Evolutionary conservation across 1,284 basidiomycete species (phyloP).

Genomic region (Trametes versicolor): DNA sequence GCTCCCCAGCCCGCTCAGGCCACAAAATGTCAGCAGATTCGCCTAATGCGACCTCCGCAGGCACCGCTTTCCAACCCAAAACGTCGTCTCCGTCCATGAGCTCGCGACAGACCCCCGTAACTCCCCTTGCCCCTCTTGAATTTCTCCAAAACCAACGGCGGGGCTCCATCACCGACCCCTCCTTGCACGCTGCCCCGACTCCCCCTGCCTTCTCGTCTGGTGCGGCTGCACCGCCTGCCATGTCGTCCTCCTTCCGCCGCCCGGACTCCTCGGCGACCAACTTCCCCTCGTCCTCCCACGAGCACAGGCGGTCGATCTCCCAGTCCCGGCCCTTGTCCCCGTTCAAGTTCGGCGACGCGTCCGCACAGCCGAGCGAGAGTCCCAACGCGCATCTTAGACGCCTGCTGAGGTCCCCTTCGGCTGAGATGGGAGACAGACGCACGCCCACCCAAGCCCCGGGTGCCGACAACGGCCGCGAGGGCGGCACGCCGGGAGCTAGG

Average conservation of each 20-base stretch:
- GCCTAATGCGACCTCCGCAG: constrained; percentile 34
- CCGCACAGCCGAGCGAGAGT: constrained; percentile 52
- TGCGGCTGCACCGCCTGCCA: constrained; percentile 34
- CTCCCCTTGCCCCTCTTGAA: constrained; percentile 75
- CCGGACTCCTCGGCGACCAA: constrained; percentile 41
- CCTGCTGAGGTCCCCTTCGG: constrained; percentile 50
- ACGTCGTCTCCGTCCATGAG: constrained; percentile 43
- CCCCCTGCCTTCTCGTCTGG: constrained; percentile 43
- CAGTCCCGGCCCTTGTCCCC: constrained; percentile 71
- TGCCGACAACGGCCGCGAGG: constrained; percentile 31
- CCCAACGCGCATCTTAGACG: constrained; percentile 60
- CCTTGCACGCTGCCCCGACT: constrained; percentile 63
- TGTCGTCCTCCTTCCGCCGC: constrained; percentile 41
- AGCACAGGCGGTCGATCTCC: constrained; percentile 47
- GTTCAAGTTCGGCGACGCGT: constrained; percentile 74
- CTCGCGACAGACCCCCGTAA: constrained; percentile 51
- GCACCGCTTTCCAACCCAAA: constrained; percentile 45
- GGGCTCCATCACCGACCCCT: constrained; percentile 83
- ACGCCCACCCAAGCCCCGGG: constrained; percentile 30
- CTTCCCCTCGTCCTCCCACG: constrained; percentile 43
- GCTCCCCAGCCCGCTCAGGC: constrained; percentile 32
- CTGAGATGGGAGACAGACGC: constrained; percentile 37
- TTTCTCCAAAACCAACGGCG: constrained; percentile 80
- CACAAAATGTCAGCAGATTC: constrained; percentile 37
- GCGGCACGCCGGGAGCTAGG: constrained; percentile 17